Base-by-base conservation (phyloP, 768 basidiomycete genomes). In the Lentinula detonsa region DNA sequence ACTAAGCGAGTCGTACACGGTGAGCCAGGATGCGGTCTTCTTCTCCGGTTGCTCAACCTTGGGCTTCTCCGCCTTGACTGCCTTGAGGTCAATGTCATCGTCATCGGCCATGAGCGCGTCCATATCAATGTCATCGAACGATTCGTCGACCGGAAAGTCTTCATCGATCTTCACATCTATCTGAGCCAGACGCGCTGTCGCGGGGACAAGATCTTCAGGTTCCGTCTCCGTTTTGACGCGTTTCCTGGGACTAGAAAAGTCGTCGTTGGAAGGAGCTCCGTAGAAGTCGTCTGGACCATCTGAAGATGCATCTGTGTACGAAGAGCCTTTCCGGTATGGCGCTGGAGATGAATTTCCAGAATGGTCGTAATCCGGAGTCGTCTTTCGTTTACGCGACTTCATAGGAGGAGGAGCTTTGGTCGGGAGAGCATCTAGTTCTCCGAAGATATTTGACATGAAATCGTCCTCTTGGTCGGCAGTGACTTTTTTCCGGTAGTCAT, bases 371-470 rank as follows among this genome's bases (percentile, higher is more conserved):
- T 74, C 64, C 0, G 82, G 83, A 0, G 81, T 84, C 11, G 85
- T 80, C 62, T 91, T 91, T 34, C 90, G 86, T 69, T 91, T 92
- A 59, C 83, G 83, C 10, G 77, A 76, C 48, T 68, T 67, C 39
- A 68, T 62, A 34, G 62, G 28, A 34, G 33, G 31, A 3, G 57
- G 23, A 23, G 57, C 23, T 11, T 40, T 52, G n/a, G 42, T 48
- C 3, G 52, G 61, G 10, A 61, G 53, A n/a, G 61, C 50, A 23
- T 61, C 91, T 71, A 96, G 83, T 21, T 76, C 82, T 8, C 86
- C 89, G 9, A 99, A 75, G 1, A 99, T 73, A 40, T 81, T 83
- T 0, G 85, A 83, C 92, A 99, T 90, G 65, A 99, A 93, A 65
- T 96, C 93, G 42, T 83, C 79, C 71, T 98, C 97, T 66, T 94